Evolutionary conservation across 2,329 filamentous ascomycete species (phyloP).

Genomic region (Cytospora leucostoma): DNA sequence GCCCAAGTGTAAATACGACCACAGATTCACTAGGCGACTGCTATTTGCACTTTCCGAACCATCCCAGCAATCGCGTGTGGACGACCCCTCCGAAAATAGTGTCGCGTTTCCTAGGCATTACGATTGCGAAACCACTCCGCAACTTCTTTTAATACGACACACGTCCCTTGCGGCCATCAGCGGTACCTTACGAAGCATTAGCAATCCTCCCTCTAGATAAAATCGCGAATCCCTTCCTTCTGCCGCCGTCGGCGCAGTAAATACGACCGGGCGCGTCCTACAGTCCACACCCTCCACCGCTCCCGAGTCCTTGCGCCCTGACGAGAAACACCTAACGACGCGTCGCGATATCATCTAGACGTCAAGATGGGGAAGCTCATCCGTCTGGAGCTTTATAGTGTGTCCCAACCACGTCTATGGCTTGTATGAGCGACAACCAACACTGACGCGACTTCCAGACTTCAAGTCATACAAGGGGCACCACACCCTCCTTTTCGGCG

Average conservation of each 20-base stretch:
- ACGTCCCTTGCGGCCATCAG: conserved; percentile 12
- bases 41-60: conserved; percentile 18
- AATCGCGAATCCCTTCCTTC: background rate
- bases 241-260: background rate
- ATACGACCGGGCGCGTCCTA: background rate
- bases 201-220: background rate
- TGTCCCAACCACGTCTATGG: conserved; percentile 37
- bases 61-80: conserved; percentile 11
- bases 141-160: conserved; percentile 9
- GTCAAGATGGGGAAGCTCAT: conserved; percentile 91
- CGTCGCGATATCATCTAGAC: conserved; percentile 27
- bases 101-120: conserved; percentile 16
- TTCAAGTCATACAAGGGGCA: conserved; percentile 99
- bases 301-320: conserved; percentile 8
- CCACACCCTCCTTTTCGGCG: conserved; percentile 89
- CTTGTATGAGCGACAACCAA: background rate
- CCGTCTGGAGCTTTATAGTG: conserved; percentile 90
- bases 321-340: conserved; percentile 11
- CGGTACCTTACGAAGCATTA: conserved; percentile 4
- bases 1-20: background rate
- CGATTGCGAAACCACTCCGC: conserved; percentile 1
- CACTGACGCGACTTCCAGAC: conserved; percentile 55
- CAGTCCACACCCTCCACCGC: background rate
- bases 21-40: background rate
- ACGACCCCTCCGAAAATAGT: conserved; percentile 23